Evolutionary conservation across 2,329 filamentous ascomycete genomes (phyloP).

Genomic region (Dactylonectria estremocensis): DNA sequence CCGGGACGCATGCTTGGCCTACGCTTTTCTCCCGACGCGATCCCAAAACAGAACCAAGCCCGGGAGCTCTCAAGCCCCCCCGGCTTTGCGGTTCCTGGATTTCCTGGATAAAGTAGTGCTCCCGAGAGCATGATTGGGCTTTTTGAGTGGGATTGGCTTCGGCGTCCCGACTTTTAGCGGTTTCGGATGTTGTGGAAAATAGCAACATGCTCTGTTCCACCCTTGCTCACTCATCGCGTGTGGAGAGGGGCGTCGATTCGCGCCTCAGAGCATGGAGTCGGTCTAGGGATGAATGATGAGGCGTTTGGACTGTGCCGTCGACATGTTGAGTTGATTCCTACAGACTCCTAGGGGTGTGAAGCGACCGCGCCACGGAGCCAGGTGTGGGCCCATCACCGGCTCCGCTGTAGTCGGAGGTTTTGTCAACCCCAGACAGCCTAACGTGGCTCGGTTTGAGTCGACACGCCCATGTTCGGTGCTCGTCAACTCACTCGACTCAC

Average conservation of each 20-base stretch:
- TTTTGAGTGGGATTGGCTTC: conserved; percentile 37
- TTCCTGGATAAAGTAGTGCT: conserved; percentile 21
- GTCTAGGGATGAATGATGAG: conserved; percentile 21
- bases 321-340: conserved; percentile 27
- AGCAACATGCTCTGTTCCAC: conserved; percentile 42
- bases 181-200: conserved; percentile 51
- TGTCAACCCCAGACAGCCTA: conserved; percentile 51
- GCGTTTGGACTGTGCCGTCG: conserved; percentile 36
- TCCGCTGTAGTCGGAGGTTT: conserved; percentile 48
- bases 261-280: conserved; percentile 28
- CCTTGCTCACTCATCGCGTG: conserved; percentile 35
- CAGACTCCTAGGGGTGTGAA: conserved; percentile 19
- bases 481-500: conserved; percentile 50
- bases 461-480: conserved; percentile 43
- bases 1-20: conserved; percentile 36
- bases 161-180: conserved; percentile 43
- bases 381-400: conserved; percentile 41
- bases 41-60: conserved; percentile 43
- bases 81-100: conserved; percentile 39
- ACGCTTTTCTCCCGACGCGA: conserved; percentile 38
- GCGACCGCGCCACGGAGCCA: conserved; percentile 36
- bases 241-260: conserved; percentile 39
- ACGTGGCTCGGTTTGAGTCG: conserved; percentile 50
- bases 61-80: conserved; percentile 24
- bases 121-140: conserved; percentile 39